These are phyloP conservation scores for Yamadazyma mexicana DNA, from an alignment of 1,139 yeast genomes.

Conservation along the genomic window DNA sequence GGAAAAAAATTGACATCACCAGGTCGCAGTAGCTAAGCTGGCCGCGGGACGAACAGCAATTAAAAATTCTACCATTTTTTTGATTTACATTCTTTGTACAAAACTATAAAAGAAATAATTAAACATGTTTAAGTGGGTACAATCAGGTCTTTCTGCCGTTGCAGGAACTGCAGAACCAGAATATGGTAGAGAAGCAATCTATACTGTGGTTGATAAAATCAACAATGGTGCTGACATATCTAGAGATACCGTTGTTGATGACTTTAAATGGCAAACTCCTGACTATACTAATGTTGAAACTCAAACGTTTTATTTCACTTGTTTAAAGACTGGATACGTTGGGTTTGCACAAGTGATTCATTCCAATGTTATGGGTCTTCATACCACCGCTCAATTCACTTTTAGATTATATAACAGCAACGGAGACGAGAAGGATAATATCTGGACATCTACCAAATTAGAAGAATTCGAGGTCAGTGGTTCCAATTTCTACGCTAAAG, in stretches of 20 bases:
- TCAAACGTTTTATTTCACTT: constrained; percentile 82
- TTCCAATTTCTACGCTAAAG: constrained; percentile 76
- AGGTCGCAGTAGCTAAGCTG: not conserved
- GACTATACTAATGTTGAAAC: constrained; percentile 90
- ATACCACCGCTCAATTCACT: constrained; percentile 93
- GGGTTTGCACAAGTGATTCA: constrained; percentile 96
- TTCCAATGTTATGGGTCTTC: constrained; percentile 85
- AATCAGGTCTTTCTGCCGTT: constrained; percentile 85
- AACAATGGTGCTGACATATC: constrained; percentile 35
- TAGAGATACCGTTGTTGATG: constrained; percentile 56
- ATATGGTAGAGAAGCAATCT: constrained; percentile 90
- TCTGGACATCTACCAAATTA: constrained; percentile 90
- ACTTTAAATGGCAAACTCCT: constrained; percentile 76
- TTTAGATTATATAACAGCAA: constrained; percentile 69
- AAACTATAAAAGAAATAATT: no score
- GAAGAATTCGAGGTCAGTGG: constrained; percentile 79
- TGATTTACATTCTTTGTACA: no score
- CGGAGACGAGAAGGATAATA: constrained; percentile 42
- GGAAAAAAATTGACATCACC: not conserved
- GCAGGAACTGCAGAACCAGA: constrained; percentile 98
- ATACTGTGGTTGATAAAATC: constrained; percentile 70
- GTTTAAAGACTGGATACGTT: constrained; percentile 58
- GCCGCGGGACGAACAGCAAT: not conserved
- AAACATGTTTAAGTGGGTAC: constrained; percentile 88
- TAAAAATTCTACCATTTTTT: not conserved